Percentiles rank a stretch among this genome's conserved stretches.
phyloP scores from a whole-genome alignment of 2,329 filamentous ascomycete genomes.

The Samsoniella hepiali region DNA sequence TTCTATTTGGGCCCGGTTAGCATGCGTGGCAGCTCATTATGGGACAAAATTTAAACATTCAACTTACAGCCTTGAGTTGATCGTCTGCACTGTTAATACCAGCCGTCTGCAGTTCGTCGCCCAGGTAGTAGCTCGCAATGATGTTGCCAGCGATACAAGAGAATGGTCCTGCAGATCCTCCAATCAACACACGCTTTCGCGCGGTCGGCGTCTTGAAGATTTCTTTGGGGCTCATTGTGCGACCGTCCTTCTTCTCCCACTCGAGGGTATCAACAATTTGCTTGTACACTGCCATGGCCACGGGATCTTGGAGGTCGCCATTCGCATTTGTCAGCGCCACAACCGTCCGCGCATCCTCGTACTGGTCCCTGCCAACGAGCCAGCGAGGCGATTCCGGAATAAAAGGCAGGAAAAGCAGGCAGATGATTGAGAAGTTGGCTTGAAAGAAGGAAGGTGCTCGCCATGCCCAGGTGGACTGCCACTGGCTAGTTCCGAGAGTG shows the following conservation, averaged over 20 bases:
- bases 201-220: constrained; percentile 47
- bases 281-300: constrained; percentile 20
- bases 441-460: constrained; percentile 35
- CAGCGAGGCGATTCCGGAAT: constrained; percentile 46
- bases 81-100: constrained; percentile 41
- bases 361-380: constrained; percentile 40
- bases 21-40: constrained; percentile 18
- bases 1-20: constrained; percentile 30
- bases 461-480: constrained; percentile 36
- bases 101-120: constrained; percentile 41
- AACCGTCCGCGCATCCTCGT: constrained; percentile 39
- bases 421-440: constrained; percentile 28
- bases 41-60: background rate
- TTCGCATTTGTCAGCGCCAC: constrained; percentile 44
- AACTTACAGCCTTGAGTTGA: constrained; percentile 40
- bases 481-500: constrained; percentile 35
- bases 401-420: constrained; percentile 29
- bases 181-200: constrained; percentile 44
- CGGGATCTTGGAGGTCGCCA: constrained; percentile 37
- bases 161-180: constrained; percentile 41
- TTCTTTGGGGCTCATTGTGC: constrained; percentile 41
- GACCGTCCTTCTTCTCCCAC: constrained; percentile 40
- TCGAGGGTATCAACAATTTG: constrained; percentile 41
- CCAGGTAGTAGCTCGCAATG: constrained; percentile 40
- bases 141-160: constrained; percentile 32